These are phyloP conservation scores for Rhizopogon sp. DNA, from an alignment of 768 basidiomycete genomes.

Conservation along the genomic window DNA sequence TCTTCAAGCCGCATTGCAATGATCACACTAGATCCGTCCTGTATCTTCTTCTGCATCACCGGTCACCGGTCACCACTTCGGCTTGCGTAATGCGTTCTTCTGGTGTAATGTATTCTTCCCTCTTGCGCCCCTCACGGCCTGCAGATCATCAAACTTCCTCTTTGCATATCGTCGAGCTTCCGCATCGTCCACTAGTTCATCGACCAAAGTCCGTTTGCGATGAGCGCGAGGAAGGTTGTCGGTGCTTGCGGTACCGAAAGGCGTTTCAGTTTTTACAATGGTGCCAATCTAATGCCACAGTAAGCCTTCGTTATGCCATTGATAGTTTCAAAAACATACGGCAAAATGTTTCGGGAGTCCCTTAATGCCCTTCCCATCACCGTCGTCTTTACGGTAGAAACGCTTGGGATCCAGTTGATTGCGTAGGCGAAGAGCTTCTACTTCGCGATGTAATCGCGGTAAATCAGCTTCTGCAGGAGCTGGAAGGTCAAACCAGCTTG, in stretches of 20 bases:
- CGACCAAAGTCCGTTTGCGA: slow-evolving; percentile 80
- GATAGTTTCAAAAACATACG: slow-evolving; percentile 39
- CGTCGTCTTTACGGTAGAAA: slow-evolving; percentile 84
- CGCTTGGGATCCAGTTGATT: slow-evolving; percentile 91
- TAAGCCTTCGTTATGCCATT: neutral
- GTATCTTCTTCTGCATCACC: too few relatives aligned
- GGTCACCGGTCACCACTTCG: slow-evolving; percentile 52
- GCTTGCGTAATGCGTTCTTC: slow-evolving; percentile 56
- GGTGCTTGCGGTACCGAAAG: slow-evolving; percentile 63
- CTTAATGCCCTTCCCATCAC: slow-evolving; percentile 80
- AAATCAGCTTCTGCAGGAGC: slow-evolving; percentile 77
- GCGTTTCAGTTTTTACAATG: slow-evolving; percentile 62
- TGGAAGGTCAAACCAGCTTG: slow-evolving; percentile 85
- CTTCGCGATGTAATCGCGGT: slow-evolving; percentile 76
- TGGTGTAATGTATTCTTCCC: slow-evolving; percentile 67
- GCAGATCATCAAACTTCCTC: slow-evolving; percentile 81
- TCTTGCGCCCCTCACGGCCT: slow-evolving; percentile 58
- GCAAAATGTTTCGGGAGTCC: slow-evolving; percentile 87
- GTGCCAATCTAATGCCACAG: slow-evolving; percentile 61
- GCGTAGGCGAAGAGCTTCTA: slow-evolving; percentile 79
- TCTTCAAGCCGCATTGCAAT: too few relatives aligned
- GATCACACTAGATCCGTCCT: too few relatives aligned
- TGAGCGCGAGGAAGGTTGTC: slow-evolving; percentile 69
- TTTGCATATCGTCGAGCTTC: slow-evolving; percentile 87
- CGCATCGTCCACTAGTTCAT: slow-evolving; percentile 85